Evolutionary conservation across 225 moss, liverwort and hornwort species (phyloP).

Genomic region (Marchantia polymorpha): DNA sequence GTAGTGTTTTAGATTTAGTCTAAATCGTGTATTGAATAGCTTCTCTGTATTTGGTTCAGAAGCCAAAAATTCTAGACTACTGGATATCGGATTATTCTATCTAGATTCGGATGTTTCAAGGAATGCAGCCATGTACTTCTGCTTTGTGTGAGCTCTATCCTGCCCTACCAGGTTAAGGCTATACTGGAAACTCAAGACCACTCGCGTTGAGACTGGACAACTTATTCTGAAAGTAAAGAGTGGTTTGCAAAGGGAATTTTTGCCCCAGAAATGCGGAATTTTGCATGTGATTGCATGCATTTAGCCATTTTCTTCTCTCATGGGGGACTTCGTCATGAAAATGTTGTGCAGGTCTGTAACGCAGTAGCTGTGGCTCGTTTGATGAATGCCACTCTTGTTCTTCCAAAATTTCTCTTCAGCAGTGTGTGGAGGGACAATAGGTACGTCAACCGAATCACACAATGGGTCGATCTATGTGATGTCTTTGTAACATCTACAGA

Average conservation of each 20-base stretch:
- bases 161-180: neutral
- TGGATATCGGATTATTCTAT: too few species aligned
- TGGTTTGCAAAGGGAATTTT: neutral
- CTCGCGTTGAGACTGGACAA: neutral
- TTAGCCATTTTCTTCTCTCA: neutral
- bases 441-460: slow-evolving; percentile 26
- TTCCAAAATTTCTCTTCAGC: slow-evolving; percentile 79
- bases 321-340: neutral
- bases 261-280: neutral
- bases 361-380: slow-evolving; percentile 87
- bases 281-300: neutral
- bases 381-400: slow-evolving; percentile 89
- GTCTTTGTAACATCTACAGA: too few species aligned
- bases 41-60: too few species aligned
- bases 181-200: neutral
- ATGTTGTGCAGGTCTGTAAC: slow-evolving; percentile 71
- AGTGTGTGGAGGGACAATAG: slow-evolving; percentile 91
- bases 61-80: too few species aligned
- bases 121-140: too few species aligned
- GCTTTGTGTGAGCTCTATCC: neutral
- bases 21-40: too few species aligned
- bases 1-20: too few species aligned
- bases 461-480: too few species aligned
- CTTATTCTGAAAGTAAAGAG: neutral
- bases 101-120: too few species aligned